Evolutionary conservation across 257 asterid genomes (phyloP).

Genomic region (Solanum rostratum): DNA sequence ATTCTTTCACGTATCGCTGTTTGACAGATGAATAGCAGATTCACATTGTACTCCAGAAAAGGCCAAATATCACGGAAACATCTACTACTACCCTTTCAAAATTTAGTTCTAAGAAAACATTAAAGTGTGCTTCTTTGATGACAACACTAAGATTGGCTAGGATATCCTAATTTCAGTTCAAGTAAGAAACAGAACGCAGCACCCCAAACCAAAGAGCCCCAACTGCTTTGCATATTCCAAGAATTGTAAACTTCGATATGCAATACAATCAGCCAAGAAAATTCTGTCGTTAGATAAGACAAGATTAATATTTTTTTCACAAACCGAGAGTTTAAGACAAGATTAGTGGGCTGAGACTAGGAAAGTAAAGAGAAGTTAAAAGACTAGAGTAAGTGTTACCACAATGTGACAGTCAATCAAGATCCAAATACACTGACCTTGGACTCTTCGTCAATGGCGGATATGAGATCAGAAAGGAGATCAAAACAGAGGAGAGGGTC

Average conservation of each 20-base stretch:
- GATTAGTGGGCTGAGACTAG: background rate
- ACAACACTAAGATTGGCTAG: background rate
- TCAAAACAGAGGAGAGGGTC: slow-evolving; percentile 91
- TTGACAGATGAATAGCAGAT: background rate
- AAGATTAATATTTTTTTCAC: background rate
- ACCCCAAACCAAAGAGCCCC: background rate
- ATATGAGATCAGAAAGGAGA: slow-evolving; percentile 87
- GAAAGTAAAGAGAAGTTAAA: background rate
- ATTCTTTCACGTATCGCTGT: background rate
- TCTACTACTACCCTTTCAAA: background rate
- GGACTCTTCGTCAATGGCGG: slow-evolving; percentile 74
- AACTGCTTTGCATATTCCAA: background rate
- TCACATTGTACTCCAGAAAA: background rate
- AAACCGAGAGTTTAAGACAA: background rate
- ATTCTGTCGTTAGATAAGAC: background rate
- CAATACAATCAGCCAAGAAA: background rate
- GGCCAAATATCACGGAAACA: background rate
- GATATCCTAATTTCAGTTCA: background rate
- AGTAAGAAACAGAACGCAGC: background rate
- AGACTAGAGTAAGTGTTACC: background rate
- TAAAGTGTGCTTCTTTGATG: background rate
- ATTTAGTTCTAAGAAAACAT: background rate
- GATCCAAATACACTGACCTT: slow-evolving; percentile 33
- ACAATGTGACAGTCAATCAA: background rate
- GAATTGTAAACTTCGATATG: background rate